Evolutionary conservation across 1,139 yeast species (phyloP), one percentile per base, ranked within the genome.

Genomic region (Blastobotrys persicus): DNA sequence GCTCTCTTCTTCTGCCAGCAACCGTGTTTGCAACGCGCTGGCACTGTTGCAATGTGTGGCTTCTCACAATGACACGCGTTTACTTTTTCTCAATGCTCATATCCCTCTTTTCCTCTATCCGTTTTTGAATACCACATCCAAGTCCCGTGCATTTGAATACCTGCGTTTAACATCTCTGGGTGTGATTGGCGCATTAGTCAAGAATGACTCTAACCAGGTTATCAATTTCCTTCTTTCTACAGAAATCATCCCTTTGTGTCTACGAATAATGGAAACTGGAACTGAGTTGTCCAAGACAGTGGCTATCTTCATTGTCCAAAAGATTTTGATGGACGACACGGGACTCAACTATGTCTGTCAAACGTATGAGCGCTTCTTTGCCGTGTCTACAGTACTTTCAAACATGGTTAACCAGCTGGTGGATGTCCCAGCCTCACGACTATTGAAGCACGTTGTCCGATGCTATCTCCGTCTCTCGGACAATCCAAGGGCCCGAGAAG

Each of bases 1-100:
- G 44, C 76, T 92, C 53, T 83, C 92, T 2, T 88, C 95, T 11
- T 80, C 88, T 9, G 84, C 89, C n/a, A 85, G 95, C 2, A 92
- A 91, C 65, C 75, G 98, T 46, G 98, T 92, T 9, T 92, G 98
- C 68, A 92, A 92, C 69, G 98, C 98, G 1, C 74, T 92, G 60
- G 98, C 97, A 5, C 76, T 92, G 47, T 75, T 92, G 57, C 98
- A 92, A 67, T 92, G 98, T 70, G 96, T 92, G 45, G 98, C 98
- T 1, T 87, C 96, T 0, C 96, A 92, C 64, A 83, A 85, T 40
- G 95, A 88, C 58, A 92, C 98, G 0, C 80, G 96, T 63, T 83
- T 82, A 23, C 77, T 85, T 49, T 91, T 92, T 60, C 73, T 92
- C 54, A 84, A 81, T 65, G 97, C 98, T 1, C 96, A 92, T 62